Conservation (phyloP, 2,329 filamentous ascomycete genomes). For the Tricladium varicosporioides region DNA sequence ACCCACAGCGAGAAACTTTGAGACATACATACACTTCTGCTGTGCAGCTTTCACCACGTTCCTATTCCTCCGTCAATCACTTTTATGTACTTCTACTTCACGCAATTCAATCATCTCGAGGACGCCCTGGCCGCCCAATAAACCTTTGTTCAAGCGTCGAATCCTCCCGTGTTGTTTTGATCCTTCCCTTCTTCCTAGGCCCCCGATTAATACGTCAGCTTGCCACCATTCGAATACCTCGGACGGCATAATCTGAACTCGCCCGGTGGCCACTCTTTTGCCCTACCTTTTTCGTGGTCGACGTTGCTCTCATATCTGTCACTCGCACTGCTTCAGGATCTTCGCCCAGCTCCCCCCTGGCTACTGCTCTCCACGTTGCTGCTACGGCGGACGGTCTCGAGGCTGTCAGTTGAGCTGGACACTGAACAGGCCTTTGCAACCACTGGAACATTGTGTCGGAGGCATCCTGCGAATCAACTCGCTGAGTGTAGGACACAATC, state of each 20-base stretch:
- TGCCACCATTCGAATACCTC: not conserved
- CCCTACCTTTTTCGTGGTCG: not conserved
- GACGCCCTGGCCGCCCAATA: not conserved
- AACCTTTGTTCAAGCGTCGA: not conserved
- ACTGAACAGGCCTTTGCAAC: not conserved
- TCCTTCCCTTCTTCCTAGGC: not conserved
- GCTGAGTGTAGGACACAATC: not conserved
- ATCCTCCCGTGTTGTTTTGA: not conserved
- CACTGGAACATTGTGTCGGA: not conserved
- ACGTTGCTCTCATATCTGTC: conserved; percentile 8
- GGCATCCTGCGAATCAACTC: not conserved
- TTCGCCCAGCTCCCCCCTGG: conserved; percentile 1
- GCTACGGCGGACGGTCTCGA: not conserved
- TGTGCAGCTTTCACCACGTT: not conserved
- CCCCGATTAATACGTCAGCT: not conserved
- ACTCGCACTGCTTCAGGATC: conserved; percentile 8
- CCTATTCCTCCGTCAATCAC: not conserved
- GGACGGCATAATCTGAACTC: conserved; percentile 1
- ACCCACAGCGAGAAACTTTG: not conserved
- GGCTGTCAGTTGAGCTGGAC: conserved; percentile 8
- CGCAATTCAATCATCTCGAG: not conserved
- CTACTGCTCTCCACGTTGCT: not conserved
- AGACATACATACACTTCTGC: not conserved
- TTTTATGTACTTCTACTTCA: not conserved
- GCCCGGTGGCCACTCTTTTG: not conserved